Base-by-base conservation (phyloP, 2,329 filamentous ascomycete genomes). In the Pestalotiopsis sp. region DNA sequence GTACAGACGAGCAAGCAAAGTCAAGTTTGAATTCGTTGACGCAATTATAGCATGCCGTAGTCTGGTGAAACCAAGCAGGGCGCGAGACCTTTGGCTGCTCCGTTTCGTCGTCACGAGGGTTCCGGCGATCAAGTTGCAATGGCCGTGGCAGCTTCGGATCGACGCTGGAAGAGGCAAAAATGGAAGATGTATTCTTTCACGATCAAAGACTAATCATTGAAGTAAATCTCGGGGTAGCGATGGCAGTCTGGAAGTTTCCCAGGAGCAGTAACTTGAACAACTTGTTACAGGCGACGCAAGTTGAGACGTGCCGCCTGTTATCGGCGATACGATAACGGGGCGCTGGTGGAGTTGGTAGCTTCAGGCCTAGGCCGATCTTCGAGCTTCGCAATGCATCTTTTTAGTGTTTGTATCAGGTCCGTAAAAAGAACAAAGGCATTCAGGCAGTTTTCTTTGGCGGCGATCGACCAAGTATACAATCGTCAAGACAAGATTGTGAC, bases 301-400 rank as follows among this genome's bases (percentile, higher is more conserved):
- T 62, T 62, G 59, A 62, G 59, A 62, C 59, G 59, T 62, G 36
- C 27, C 27, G 25, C 25, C 31, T 62, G 59, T 62, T 62, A 62
- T 62, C 59, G 59, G 59, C 59, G 59, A 38, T 36, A 39, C 31
- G 59, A 62, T 62, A 41, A 62, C n/a, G 31, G 27, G n/a, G 59
- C 27, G 45, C 20, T 52, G 38, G 59, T 36, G 27, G 59, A 27
- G 59, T 62, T 36, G 14, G 31, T 20, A 20, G 59, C 59, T 39
- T 62, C 59, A 62, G 59, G 31, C 59, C 59, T 62, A 36, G 59
- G 31, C 27, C 59, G 59, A 36, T 62, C 59, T 52, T 52, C 14
- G 7, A 52, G 45, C 17, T 52, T 52, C 17, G 45, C 20, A 20
- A 17, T 61, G 57, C 57, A 27, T 61, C 31, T 9, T 61, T 59